These are phyloP conservation scores for Russula sp. DNA, from an alignment of 768 basidiomycete genomes.

Conservation along the genomic window DNA sequence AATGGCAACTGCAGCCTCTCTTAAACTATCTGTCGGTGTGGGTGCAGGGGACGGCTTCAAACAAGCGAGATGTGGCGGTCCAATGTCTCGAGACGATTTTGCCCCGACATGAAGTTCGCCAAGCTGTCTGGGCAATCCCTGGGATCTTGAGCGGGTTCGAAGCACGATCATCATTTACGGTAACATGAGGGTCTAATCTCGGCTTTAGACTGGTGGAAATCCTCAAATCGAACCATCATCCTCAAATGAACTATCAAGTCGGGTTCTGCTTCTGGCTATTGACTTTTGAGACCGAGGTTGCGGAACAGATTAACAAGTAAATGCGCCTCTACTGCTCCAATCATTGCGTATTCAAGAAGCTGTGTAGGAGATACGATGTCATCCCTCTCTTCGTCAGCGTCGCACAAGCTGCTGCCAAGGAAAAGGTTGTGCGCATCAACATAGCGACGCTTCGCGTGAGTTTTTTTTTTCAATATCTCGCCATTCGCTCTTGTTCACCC, in stretches of 20 bases:
- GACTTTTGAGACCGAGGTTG: constrained; percentile 82
- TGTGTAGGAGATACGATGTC: constrained; percentile 78
- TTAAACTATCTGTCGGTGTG: constrained; percentile 29
- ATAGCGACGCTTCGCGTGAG: constrained; percentile 84
- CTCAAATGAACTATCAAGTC: constrained; percentile 95
- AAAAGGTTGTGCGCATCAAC: constrained; percentile 93
- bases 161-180: constrained; percentile 19
- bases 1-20: constrained; percentile 33
- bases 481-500: neutral
- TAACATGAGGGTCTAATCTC: neutral
- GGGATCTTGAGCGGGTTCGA: constrained; percentile 61
- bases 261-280: constrained; percentile 91
- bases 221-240: constrained; percentile 70
- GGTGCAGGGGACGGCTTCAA: constrained; percentile 39
- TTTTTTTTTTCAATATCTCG: neutral
- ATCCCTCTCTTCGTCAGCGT: constrained; percentile 79
- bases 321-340: constrained; percentile 24
- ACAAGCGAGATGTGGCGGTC: constrained; percentile 84
- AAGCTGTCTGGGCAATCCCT: constrained; percentile 72
- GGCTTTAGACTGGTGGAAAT: constrained; percentile 71
- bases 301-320: constrained; percentile 83
- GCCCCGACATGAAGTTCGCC: constrained; percentile 72
- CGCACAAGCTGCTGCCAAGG: constrained; percentile 88
- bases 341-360: neutral
- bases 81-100: constrained; percentile 86